Conservation (phyloP, 2,329 filamentous ascomycete genomes). For the Nemania sp. region DNA sequence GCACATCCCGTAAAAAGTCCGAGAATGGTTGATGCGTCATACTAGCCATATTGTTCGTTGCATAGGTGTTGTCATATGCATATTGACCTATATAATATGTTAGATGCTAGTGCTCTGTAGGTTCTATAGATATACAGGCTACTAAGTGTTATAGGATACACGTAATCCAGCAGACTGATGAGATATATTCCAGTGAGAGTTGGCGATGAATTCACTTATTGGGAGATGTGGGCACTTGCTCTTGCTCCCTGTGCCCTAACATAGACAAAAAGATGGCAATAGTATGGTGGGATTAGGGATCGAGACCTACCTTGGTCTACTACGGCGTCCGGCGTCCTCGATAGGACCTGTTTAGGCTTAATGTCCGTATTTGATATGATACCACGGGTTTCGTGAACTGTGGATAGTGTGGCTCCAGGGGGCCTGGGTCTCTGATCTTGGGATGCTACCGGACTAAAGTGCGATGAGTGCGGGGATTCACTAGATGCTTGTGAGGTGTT, state of each 20-base stretch:
- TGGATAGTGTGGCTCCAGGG: slow-evolving; percentile 34
- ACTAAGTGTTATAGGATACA: slow-evolving; percentile 1
- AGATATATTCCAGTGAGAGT: background rate
- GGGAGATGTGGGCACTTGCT: background rate
- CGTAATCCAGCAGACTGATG: background rate
- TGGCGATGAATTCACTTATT: background rate
- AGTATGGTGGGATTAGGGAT: slow-evolving; percentile 9
- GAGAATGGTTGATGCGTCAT: slow-evolving; percentile 58
- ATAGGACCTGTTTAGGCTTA: slow-evolving; percentile 52
- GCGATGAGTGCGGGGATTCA: slow-evolving; percentile 22
- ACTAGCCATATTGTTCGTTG: slow-evolving; percentile 42
- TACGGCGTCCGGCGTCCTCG: slow-evolving; percentile 53
- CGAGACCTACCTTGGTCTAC: slow-evolving; percentile 47
- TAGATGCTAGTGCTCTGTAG: slow-evolving; percentile 21
- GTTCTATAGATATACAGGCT: background rate
- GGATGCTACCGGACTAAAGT: slow-evolving; percentile 36
- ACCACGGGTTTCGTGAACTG: slow-evolving; percentile 46
- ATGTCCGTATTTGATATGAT: slow-evolving; percentile 45
- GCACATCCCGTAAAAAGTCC: slow-evolving; percentile 63
- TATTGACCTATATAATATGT: slow-evolving; percentile 35
- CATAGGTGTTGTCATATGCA: slow-evolving; percentile 35
- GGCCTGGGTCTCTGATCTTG: slow-evolving; percentile 38
- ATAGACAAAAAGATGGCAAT: background rate
- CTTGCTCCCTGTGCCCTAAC: background rate
- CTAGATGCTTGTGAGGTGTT: slow-evolving; percentile 34